phyloP scores from a whole-genome alignment of 371 early-diverging fungal genomes.

The Actinomortierella ambigua region DNA sequence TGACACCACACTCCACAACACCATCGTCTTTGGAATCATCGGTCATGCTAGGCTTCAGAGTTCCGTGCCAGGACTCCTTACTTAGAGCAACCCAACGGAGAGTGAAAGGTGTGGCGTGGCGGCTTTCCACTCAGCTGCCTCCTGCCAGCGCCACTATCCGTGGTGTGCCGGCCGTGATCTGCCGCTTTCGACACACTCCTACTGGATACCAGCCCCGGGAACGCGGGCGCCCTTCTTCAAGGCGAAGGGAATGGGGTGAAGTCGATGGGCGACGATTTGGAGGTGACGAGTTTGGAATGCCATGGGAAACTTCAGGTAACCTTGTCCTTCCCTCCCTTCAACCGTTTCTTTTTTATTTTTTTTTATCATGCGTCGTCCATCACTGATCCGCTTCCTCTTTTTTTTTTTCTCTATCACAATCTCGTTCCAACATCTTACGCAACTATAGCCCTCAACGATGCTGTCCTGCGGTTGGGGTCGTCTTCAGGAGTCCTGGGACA shows the following conservation, averaged over 20 bases:
- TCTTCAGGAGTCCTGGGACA: constrained; percentile 17
- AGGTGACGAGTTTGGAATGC: constrained; percentile 23
- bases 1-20: no score
- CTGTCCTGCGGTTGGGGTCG: constrained; percentile 17
- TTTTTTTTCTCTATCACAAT: neutral
- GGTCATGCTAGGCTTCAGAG: no score
- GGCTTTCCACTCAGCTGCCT: no score
- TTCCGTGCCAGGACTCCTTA: no score
- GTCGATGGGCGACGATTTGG: constrained; percentile 12
- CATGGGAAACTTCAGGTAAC: constrained; percentile 31
- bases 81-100: no score
- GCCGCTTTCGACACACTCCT: constrained; percentile 17
- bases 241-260: neutral
- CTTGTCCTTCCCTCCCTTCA: no score
- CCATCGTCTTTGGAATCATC: no score
- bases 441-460: constrained; percentile 21
- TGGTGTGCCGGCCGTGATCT: neutral
- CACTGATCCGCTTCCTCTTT: no score
- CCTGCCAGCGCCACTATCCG: no score
- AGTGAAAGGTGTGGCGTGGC: no score
- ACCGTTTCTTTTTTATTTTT: neutral
- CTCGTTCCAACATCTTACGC: neutral
- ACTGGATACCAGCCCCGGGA: neutral
- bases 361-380: neutral
- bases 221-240: neutral